A percentile compares a stretch with the other conserved stretches of the same genome.
Evolutionary conservation across 2,329 filamentous ascomycete species (phyloP).

Genomic region (Geoglossum cookeanum): DNA sequence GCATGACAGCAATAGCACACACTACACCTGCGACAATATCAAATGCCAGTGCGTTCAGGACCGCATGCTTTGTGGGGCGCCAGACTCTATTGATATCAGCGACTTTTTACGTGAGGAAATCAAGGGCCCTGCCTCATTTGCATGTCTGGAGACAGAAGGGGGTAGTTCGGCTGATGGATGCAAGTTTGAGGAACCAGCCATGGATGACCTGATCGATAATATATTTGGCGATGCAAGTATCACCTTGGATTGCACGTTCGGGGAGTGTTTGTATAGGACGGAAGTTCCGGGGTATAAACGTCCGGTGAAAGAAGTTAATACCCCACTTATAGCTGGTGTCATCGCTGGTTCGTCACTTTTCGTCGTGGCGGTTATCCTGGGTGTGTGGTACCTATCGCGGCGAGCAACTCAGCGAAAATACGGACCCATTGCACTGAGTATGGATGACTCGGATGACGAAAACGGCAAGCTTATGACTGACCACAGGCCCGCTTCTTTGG

Average conservation of each 20-base stretch:
- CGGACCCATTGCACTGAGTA: slow-evolving; percentile 51
- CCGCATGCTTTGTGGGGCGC: slow-evolving; percentile 84
- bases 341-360: slow-evolving; percentile 77
- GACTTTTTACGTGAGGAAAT: slow-evolving; percentile 75
- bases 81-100: slow-evolving; percentile 76
- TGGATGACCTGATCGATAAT: slow-evolving; percentile 74
- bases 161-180: slow-evolving; percentile 49
- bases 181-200: slow-evolving; percentile 73
- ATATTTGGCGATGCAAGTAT: slow-evolving; percentile 91
- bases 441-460: slow-evolving; percentile 76
- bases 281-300: slow-evolving; percentile 80
- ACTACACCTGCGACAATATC: slow-evolving; percentile 69
- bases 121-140: slow-evolving; percentile 71
- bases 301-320: slow-evolving; percentile 89
- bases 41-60: slow-evolving; percentile 75
- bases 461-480: slow-evolving; percentile 70
- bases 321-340: slow-evolving; percentile 80
- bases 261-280: slow-evolving; percentile 84
- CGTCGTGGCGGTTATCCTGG: slow-evolving; percentile 65
- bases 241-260: slow-evolving; percentile 58
- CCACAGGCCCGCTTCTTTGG: slow-evolving; percentile 75
- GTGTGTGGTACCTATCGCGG: slow-evolving; percentile 75
- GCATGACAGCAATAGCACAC: slow-evolving; percentile 57
- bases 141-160: slow-evolving; percentile 38
- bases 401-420: slow-evolving; percentile 41